Base-by-base conservation (phyloP, 2,329 filamentous ascomycete genomes). In the Ceratocystiopsis sp. region DNA sequence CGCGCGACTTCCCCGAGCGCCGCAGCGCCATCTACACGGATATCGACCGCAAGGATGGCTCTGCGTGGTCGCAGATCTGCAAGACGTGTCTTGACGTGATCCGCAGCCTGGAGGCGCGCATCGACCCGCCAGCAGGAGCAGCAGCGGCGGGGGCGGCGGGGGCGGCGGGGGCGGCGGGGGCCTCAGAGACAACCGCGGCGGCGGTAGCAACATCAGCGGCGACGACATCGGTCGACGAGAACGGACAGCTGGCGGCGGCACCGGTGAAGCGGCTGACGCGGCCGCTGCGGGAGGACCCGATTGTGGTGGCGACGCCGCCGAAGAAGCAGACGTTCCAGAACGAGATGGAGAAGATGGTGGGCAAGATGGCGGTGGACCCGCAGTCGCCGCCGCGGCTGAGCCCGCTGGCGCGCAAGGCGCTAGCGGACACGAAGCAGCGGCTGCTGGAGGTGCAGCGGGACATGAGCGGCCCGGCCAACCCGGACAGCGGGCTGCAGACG, bases 1-100 rank as follows among this genome's bases (percentile, higher is more conserved):
- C 83, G 35, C 73, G 80, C 45, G 71, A 75, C 43, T 87, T 82
- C 49, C 69, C 78, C 15, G 69, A 75, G n/a, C 77, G 86, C 33
- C 75, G 89, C 42, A 83, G 80, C 58, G 74, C 76, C 17, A 84
- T 96, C 44, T 95, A 84, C 59, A 75, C 78, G 45, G 89, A 96
- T 52, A 83, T 94, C 48, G 84, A 93, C 51, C 80, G 86, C 47
- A 75, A 75, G 43, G 81, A 80, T 38, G 84, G 81, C 0, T 72
- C 84, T 1, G 79, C 83, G 50, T 94, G 85, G 84, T 75, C 77
- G 10, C 85, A 94, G 53, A 70, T 93, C 40, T 77, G 78, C 48
- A 64, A 66, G 16, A 63, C 78, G 8, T 87, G 84, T 53, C 68
- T 89, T 16, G 71, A 73, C 13, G 69, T 81, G 16, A 67, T 95